A percentile compares a stretch with the other conserved stretches of the same genome.
phyloP scores from a whole-genome alignment of 257 asterid genomes.

The Anisodus tanguticus region DNA sequence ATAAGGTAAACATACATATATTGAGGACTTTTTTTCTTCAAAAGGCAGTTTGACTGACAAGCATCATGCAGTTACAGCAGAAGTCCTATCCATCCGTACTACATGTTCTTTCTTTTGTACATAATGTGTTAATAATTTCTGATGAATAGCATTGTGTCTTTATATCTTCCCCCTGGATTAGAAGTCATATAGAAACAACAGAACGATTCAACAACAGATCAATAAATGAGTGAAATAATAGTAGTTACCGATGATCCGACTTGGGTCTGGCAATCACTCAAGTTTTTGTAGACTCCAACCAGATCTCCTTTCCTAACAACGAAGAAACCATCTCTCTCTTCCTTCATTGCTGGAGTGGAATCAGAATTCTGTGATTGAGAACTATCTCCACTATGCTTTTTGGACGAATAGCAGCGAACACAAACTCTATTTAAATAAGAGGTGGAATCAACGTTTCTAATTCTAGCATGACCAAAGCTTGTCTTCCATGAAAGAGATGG shows the following conservation, averaged over 20 bases:
- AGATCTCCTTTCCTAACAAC: constrained; percentile 95
- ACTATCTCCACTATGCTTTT: constrained; percentile 47
- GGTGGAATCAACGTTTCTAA: constrained; percentile 46
- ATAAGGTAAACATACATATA: too few species aligned
- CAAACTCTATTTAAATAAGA: constrained; percentile 46
- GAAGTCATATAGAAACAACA: constrained; percentile 16
- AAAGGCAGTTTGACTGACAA: not conserved
- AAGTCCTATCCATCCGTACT: not conserved
- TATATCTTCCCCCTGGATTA: not conserved
- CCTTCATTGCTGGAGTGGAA: constrained; percentile 63
- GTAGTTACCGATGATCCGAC: constrained; percentile 91
- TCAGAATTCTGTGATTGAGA: constrained; percentile 47
- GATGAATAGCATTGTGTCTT: not conserved
- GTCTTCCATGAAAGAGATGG: constrained; percentile 50
- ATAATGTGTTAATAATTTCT: not conserved
- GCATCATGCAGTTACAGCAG: not conserved
- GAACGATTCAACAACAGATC: not conserved
- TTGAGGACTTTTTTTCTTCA: too few species aligned
- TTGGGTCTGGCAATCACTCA: constrained; percentile 96
- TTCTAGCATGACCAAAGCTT: constrained; percentile 45
- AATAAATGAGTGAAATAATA: constrained; percentile 28
- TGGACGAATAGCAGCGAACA: constrained; percentile 59
- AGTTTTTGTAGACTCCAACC: constrained; percentile 86
- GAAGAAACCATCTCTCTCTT: constrained; percentile 87
- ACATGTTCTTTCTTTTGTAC: not conserved